Percentiles rank a stretch among this genome's conserved stretches.
Conservation (phyloP, 352 stramenopile species). For the Salisapilia sapeloensis region DNA sequence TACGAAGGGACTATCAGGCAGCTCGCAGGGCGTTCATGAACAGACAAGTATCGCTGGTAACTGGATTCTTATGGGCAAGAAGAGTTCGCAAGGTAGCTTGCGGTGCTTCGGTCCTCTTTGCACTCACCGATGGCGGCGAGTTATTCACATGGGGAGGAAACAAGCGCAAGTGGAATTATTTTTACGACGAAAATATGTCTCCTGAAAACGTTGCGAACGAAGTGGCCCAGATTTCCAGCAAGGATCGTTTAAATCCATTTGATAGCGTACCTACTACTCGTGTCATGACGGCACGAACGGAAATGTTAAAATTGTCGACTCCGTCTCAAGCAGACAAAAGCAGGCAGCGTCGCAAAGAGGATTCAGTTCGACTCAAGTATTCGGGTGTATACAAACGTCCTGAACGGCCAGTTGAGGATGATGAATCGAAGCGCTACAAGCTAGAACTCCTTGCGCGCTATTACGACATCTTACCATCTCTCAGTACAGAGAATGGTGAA, state of each 20-base stretch:
- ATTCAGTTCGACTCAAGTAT: constrained; percentile 28
- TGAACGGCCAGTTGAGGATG: constrained; percentile 9
- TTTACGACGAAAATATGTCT: constrained; percentile 30
- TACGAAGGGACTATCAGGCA: no score
- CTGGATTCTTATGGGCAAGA: constrained; percentile 58
- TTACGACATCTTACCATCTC: constrained; percentile 21
- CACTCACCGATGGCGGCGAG: constrained; percentile 48
- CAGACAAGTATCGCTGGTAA: constrained; percentile 38
- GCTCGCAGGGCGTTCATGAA: constrained; percentile 24
- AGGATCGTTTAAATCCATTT: neutral
- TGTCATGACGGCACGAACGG: constrained; percentile 27
- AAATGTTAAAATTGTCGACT: constrained; percentile 40
- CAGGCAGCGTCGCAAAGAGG: constrained; percentile 10
- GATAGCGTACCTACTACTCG: no score
- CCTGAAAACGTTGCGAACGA: constrained; percentile 1
- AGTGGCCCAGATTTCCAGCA: neutral
- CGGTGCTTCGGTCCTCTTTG: constrained; percentile 30
- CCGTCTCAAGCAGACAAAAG: constrained; percentile 22
- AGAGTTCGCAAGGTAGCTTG: constrained; percentile 32
- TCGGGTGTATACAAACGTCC: constrained; percentile 26
- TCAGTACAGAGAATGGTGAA: constrained; percentile 4
- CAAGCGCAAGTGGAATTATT: constrained; percentile 45
- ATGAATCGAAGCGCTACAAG: constrained; percentile 22
- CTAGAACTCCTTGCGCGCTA: constrained; percentile 29
- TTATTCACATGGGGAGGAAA: constrained; percentile 67